These are phyloP conservation scores for Cinnamomum micranthum DNA, from an alignment of 164 flowering plant genomes.

Conservation along the genomic window DNA sequence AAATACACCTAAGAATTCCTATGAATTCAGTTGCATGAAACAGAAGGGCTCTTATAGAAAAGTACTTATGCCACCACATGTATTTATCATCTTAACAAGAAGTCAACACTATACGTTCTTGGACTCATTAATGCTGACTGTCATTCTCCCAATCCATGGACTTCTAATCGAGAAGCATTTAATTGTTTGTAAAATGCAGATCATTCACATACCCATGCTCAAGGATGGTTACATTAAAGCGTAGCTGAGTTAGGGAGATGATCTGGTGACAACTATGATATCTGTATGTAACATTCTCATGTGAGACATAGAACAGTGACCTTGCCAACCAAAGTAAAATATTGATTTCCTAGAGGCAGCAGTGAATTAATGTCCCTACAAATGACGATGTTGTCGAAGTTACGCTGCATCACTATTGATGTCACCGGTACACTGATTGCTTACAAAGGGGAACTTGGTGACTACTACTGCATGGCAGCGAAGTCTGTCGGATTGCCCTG, in stretches of 20 bases:
- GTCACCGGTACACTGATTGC: slow-evolving; percentile 96
- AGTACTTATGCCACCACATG: too few species aligned
- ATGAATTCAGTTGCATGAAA: too few species aligned
- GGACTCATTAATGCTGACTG: neutral
- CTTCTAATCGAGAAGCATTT: neutral
- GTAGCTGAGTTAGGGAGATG: slow-evolving; percentile 6
- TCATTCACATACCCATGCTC: neutral
- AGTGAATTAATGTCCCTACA: slow-evolving; percentile 1
- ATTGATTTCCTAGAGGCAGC: slow-evolving; percentile 9
- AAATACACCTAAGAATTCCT: too few species aligned
- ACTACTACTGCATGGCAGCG: slow-evolving; percentile 99
- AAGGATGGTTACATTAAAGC: neutral
- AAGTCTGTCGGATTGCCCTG: slow-evolving; percentile 90
- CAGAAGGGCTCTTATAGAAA: too few species aligned
- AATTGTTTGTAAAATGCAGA: neutral
- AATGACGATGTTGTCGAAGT: slow-evolving; percentile 62
- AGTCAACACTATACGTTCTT: too few species aligned
- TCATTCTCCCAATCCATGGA: neutral
- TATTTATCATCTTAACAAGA: too few species aligned
- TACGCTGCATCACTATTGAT: slow-evolving; percentile 85
- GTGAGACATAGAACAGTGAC: neutral
- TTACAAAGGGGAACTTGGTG: slow-evolving; percentile 97
- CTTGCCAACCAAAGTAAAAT: neutral
- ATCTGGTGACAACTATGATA: slow-evolving; percentile 5
- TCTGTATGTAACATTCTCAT: neutral